Conservation (phyloP, 2,329 filamentous ascomycete species). For the Colletotrichum lupini region DNA sequence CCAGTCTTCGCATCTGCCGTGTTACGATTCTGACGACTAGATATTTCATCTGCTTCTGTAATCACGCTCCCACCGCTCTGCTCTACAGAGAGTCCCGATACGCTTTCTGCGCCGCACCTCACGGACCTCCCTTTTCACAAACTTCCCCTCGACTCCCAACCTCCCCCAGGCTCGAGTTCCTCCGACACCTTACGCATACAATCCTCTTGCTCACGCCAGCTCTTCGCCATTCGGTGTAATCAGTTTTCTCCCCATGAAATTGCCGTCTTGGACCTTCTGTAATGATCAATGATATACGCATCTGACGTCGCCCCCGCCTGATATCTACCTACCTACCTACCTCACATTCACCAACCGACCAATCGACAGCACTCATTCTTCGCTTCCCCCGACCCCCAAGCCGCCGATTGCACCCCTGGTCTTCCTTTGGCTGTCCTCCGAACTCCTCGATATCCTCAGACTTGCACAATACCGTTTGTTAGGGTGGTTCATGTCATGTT, state of each 20-base stretch:
- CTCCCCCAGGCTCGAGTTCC: slow-evolving; percentile 4
- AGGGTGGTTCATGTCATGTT: slow-evolving; percentile 34
- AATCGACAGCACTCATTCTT: slow-evolving; percentile 8
- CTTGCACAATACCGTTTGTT: slow-evolving; percentile 15
- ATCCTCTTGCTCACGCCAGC: slow-evolving; percentile 10
- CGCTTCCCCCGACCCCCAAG: not conserved
- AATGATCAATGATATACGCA: slow-evolving; percentile 38
- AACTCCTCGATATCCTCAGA: slow-evolving; percentile 2
- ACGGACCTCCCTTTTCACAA: slow-evolving; percentile 21
- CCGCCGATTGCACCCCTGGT: not conserved
- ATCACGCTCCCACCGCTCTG: slow-evolving; percentile 14
- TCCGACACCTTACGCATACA: not conserved
- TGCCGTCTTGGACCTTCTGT: slow-evolving; percentile 27
- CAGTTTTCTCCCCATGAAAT: slow-evolving; percentile 16
- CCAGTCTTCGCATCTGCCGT: slow-evolving; percentile 3
- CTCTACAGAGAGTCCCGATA: not conserved
- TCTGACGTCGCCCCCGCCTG: slow-evolving; percentile 27
- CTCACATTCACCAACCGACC: slow-evolving; percentile 17
- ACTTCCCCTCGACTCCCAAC: slow-evolving; percentile 23
- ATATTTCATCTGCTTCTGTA: slow-evolving; percentile 9
- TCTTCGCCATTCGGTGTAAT: slow-evolving; percentile 18
- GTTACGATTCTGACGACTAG: slow-evolving; percentile 17
- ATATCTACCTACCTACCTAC: slow-evolving; percentile 12
- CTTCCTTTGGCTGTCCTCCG: not conserved
- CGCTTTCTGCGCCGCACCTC: slow-evolving; percentile 11